Conservation (phyloP, 345 rosid species). For the Brassica carinata region DNA sequence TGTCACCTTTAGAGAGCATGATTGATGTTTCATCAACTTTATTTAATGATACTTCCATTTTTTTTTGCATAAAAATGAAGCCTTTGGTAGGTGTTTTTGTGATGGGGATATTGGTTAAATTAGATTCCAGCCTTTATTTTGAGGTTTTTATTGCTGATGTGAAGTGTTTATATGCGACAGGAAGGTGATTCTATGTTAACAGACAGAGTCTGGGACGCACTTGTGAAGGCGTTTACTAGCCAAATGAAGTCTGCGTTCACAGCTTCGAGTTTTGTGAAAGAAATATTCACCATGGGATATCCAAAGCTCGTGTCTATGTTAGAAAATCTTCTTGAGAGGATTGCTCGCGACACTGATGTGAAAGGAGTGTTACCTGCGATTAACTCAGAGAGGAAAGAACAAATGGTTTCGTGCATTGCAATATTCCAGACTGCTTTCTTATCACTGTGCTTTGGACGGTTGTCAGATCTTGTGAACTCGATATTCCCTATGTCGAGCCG, state of each 20-base stretch:
- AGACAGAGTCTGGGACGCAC: conserved; percentile 94
- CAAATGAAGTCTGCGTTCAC: conserved; percentile 97
- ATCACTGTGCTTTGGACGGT: conserved; percentile 71
- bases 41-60: neutral
- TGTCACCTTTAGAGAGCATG: neutral
- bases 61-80: neutral
- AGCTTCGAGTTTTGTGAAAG: conserved; percentile 97
- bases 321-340: conserved; percentile 87
- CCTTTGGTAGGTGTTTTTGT: conserved; percentile 1
- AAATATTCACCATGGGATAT: conserved; percentile 85
- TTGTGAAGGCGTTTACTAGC: conserved; percentile 83
- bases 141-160: conserved; percentile 30
- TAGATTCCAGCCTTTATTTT: neutral
- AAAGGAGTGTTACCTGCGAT: conserved; percentile 92
- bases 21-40: neutral
- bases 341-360: conserved; percentile 76
- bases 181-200: conserved; percentile 86
- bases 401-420: conserved; percentile 77
- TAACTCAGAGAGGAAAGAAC: conserved; percentile 69
- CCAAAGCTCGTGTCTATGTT: conserved; percentile 87
- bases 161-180: conserved; percentile 45
- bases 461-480: conserved; percentile 87
- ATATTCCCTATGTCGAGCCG: conserved; percentile 91
- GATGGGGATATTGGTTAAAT: neutral
- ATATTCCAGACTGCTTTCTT: conserved; percentile 93